A percentile compares a stretch with the other conserved stretches of the same genome.
These are phyloP conservation scores for maize (Zea mays) DNA, from an alignment of 176 grass and related monocot species.

Conservation along the genomic window Zm-B73-REFERENCE-NAM-5.0 NC_050101.1:105497501-105498000, in stretches of 20 bases:
- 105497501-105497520: conserved; percentile 57
- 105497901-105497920: conserved; percentile 60
- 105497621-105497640: not conserved
- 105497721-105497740: conserved; percentile 78
- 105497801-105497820: not conserved
- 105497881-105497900: conserved; percentile 70
- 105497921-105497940: conserved; percentile 45
- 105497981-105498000: conserved; percentile 17
- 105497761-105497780: conserved; percentile 73
- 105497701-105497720: conserved; percentile 53
- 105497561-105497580: no score
- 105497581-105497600: no score
- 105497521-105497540: conserved; percentile 44
- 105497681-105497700: conserved; percentile 87
- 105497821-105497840: not conserved
- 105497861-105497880: conserved; percentile 50
- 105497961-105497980: conserved; percentile 92
- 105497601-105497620: no score
- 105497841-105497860: not conserved
- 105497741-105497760: conserved; percentile 78
- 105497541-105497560: not conserved
- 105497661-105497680: conserved; percentile 80
- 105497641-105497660: not conserved
- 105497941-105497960: conserved; percentile 59
- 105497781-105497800: conserved; percentile 33